phyloP scores from a whole-genome alignment of 2,329 filamentous ascomycete genomes.

The Sporothrix dimorphospora region DNA sequence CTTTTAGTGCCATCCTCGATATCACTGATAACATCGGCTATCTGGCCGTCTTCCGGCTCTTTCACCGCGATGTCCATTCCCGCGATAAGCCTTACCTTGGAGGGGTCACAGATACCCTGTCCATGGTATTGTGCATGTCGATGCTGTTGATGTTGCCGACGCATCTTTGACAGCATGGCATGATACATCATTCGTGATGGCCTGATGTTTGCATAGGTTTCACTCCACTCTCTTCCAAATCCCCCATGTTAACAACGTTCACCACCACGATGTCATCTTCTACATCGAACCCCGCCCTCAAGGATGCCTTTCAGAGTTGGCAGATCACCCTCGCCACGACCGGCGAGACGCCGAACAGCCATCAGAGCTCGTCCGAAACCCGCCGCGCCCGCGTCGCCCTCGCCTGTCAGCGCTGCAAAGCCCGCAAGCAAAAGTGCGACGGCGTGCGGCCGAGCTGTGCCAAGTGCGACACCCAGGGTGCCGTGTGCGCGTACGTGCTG shows the following conservation, averaged over 20 bases:
- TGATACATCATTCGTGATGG: background rate
- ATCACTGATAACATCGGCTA: conserved; percentile 17
- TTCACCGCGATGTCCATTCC: background rate
- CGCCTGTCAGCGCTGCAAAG: conserved; percentile 21
- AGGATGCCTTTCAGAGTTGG: conserved; percentile 11
- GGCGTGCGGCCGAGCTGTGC: background rate
- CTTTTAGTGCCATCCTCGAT: background rate
- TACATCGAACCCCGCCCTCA: background rate
- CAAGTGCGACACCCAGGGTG: background rate
- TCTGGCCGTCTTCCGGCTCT: conserved; percentile 10
- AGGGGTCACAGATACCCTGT: background rate
- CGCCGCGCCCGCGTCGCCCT: conserved; percentile 7
- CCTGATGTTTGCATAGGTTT: background rate
- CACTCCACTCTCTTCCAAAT: background rate
- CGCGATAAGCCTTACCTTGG: background rate
- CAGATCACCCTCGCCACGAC: conserved; percentile 5
- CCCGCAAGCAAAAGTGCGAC: conserved; percentile 23
- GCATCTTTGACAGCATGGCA: background rate
- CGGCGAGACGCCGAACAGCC: background rate
- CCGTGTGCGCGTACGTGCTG: background rate
- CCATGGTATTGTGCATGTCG: background rate
- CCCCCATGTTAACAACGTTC: background rate
- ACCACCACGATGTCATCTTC: background rate
- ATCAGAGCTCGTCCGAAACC: background rate
- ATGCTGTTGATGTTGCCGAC: background rate